Base-by-base conservation (phyloP, 768 basidiomycete species). In the Tremella yokohamensis region DNA sequence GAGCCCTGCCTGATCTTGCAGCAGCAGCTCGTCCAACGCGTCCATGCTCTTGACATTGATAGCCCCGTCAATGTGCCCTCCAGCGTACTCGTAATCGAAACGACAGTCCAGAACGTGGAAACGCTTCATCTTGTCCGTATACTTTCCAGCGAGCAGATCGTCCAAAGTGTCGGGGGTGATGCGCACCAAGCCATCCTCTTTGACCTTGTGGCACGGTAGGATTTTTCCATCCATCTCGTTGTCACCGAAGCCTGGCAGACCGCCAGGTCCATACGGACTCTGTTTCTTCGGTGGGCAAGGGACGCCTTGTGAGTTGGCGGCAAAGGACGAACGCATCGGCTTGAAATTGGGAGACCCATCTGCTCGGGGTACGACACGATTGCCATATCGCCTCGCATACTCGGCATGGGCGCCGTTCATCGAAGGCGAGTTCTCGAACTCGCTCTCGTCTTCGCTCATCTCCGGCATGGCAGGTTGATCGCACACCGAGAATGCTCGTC, bases 151-250 rank as follows among this genome's bases (percentile, higher is more conserved):
- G 29, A 98, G 77, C 13, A 98, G 80, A 13, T 81, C 79, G 64
- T 91, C 83, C 73, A 99, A 77, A 61, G 92, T 97, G 62, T 84
- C 76, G 26, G 82, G 77, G 39, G 81, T 86, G 60, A 99, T 88
- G 65, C 96, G 84, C 85, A 97, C 94, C 52, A 99, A 75, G 2
- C 96, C 94, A 70, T 99, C 96, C 70, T 97, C 93, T 45, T 86
- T 85, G 49, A 96, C 93, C 51, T 87, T 84, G 73, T 90, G 87
- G 77, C 96, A 99, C 29, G 93, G 93, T 60, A 99, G 76, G 64
- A 93, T 84, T 79, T 98, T 99, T 39, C 94, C 94, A 59, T 85
- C 81, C 39, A 88, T 84, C 75, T 99, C 96, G 68, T 91, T 91
- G 66, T 91, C 90, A 15, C 93, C 88, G 76, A 93, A 96, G 0